phyloP scores from a whole-genome alignment of 768 basidiomycete genomes.

The Leccinum barrowsii region DNA sequence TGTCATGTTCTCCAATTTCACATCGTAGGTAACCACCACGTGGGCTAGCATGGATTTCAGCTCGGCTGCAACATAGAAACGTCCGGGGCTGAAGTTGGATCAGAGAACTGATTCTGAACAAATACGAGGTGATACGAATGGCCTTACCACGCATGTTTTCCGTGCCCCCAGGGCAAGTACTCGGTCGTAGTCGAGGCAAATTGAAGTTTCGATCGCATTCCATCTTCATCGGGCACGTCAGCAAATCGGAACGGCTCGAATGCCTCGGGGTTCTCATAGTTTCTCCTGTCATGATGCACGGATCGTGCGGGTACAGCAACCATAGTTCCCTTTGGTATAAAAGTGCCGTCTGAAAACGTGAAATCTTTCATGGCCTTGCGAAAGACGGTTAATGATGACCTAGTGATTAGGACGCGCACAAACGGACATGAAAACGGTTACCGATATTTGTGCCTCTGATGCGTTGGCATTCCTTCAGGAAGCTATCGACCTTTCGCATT shows the following conservation, averaged over 20 bases:
- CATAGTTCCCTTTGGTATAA: constrained; percentile 33
- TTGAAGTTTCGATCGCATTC: constrained; percentile 31
- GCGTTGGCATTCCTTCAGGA: constrained; percentile 14
- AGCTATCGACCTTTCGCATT: constrained; percentile 39
- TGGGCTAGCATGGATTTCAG: constrained; percentile 17
- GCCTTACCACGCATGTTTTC: constrained; percentile 12
- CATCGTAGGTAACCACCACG: constrained; percentile 7
- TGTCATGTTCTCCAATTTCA: neutral
- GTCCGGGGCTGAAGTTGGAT: constrained; percentile 7
- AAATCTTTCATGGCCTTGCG: constrained; percentile 30
- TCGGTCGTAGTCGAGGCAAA: constrained; percentile 31
- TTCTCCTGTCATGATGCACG: constrained; percentile 15
- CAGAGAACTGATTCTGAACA: neutral
- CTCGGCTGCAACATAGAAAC: constrained; percentile 9
- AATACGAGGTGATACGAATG: no score
- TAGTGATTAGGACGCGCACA: constrained; percentile 12
- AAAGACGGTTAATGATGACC: neutral
- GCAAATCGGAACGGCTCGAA: constrained; percentile 12
- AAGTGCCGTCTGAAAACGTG: constrained; percentile 38
- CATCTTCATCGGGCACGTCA: constrained; percentile 27
- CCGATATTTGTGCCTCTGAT: constrained; percentile 12
- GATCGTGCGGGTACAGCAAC: constrained; percentile 19
- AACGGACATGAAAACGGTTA: constrained; percentile 14
- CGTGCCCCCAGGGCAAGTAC: constrained; percentile 37
- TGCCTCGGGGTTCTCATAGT: constrained; percentile 31